Base-by-base conservation (phyloP, 108 stramenopile species). In the Halocafeteria seosinensis region DNA sequence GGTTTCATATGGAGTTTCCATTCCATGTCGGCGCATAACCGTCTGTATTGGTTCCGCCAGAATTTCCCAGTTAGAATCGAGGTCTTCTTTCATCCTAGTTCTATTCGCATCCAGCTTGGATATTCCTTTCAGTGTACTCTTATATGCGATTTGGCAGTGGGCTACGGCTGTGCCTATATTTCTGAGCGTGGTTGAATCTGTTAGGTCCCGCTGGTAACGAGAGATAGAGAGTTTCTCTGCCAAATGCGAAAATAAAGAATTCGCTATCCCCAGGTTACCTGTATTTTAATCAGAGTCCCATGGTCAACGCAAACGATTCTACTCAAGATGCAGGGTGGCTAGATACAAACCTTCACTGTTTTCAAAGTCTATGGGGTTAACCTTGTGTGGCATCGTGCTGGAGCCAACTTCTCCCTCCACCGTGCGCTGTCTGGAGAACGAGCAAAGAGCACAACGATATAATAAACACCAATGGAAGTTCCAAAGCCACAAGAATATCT, bases 291-390 rank as follows among this genome's bases (percentile, higher is more conserved):
- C n/a, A n/a, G n/a, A n/a, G n/a, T n/a, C n/a, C n/a, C n/a, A n/a
- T n/a, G n/a, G n/a, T n/a, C n/a, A n/a, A n/a, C n/a, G n/a, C n/a
- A n/a, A n/a, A n/a, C n/a, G n/a, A n/a, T n/a, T n/a, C n/a, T n/a
- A n/a, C n/a, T n/a, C n/a, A n/a, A n/a, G n/a, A n/a, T n/a, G n/a
- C n/a, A n/a, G n/a, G n/a, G n/a, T n/a, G n/a, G n/a, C n/a, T n/a
- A n/a, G n/a, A n/a, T n/a, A n/a, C n/a, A n/a, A n/a, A n/a, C n/a
- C 69, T 64, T 70, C 69, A 32, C 55, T 3, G 63, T 70, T 70
- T 38, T 70, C 69, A 13, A 70, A 70, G 9, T 64, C 38, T 29
- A 70, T 70, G 17, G 69, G 69, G 51, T 70, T 70, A 42, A 64
- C 61, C 69, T 70, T 70, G 51, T 70, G 69, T 2, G 69, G 69